These are phyloP conservation scores for Dictyostelium citrinum DNA, from an alignment of 78 protist genomes.

Conservation along the genomic window DNA sequence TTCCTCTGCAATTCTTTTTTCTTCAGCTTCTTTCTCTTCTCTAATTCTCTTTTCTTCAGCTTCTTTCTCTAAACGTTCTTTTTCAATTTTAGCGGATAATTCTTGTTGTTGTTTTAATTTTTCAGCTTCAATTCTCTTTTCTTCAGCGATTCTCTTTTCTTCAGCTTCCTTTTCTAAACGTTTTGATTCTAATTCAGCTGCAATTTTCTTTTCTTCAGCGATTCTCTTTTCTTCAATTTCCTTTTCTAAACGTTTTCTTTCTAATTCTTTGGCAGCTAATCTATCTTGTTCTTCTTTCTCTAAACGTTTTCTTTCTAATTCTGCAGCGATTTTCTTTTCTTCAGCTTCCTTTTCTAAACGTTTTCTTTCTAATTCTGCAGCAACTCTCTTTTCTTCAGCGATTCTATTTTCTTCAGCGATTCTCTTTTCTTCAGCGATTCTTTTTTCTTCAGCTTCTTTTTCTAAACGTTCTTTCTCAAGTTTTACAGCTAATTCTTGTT, in stretches of 20 bases:
- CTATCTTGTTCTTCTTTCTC: background rate
- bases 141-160: background rate
- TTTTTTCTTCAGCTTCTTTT: background rate
- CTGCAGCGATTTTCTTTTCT: background rate
- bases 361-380: background rate
- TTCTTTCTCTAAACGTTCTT: background rate
- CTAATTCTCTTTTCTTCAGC: background rate
- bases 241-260: background rate
- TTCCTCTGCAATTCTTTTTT: background rate
- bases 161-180: background rate
- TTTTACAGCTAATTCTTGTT: background rate
- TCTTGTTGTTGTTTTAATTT: background rate
- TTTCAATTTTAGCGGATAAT: background rate
- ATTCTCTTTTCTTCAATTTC: background rate
- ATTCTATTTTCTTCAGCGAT: background rate
- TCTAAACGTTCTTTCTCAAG: background rate
- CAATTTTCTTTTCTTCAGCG: background rate
- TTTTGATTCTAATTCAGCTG: background rate
- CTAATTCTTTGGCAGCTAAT: background rate
- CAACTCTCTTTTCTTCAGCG: background rate
- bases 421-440: background rate
- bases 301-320: background rate
- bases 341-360: background rate
- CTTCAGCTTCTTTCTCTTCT: background rate
- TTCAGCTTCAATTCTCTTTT: background rate